Percentiles rank a stretch among this genome's conserved stretches.
phyloP scores from a whole-genome alignment of 2,329 filamentous ascomycete species.

The Lachnellula hyalina region DNA sequence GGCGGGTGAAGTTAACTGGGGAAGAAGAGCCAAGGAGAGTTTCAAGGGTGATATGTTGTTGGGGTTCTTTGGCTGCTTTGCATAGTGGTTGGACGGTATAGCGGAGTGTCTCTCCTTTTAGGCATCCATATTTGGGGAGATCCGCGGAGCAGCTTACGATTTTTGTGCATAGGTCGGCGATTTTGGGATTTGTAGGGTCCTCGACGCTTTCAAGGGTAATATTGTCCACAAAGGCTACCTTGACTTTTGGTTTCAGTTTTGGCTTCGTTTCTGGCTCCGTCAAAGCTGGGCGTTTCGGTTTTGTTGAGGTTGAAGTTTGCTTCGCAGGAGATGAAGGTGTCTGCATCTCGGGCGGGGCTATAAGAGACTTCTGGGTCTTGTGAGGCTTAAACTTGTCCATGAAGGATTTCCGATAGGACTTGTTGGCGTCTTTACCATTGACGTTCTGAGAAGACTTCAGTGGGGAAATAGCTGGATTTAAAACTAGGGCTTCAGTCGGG shows the following conservation, averaged over 20 bases:
- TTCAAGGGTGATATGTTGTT: constrained; percentile 9
- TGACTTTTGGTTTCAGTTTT: neutral
- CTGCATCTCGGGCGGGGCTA: neutral
- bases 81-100: constrained; percentile 10
- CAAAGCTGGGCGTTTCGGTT: neutral
- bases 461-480: neutral
- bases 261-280: neutral
- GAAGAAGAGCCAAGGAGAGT: constrained; percentile 6
- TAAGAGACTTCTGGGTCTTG: neutral
- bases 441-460: neutral
- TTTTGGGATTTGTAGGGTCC: neutral
- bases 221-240: constrained; percentile 7
- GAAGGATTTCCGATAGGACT: neutral
- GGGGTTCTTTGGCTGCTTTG: constrained; percentile 5
- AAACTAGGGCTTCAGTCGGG: neutral
- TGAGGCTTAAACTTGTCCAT: neutral
- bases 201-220: neutral
- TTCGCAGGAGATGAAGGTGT: neutral
- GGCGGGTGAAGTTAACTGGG: constrained; percentile 3
- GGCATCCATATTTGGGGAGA: constrained; percentile 7
- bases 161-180: constrained; percentile 13
- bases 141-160: constrained; percentile 10
- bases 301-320: neutral
- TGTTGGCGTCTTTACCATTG: neutral
- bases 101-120: constrained; percentile 4